Evolutionary conservation across 1,284 basidiomycete species (phyloP).

Genomic region (Microbotryum saponariae): DNA sequence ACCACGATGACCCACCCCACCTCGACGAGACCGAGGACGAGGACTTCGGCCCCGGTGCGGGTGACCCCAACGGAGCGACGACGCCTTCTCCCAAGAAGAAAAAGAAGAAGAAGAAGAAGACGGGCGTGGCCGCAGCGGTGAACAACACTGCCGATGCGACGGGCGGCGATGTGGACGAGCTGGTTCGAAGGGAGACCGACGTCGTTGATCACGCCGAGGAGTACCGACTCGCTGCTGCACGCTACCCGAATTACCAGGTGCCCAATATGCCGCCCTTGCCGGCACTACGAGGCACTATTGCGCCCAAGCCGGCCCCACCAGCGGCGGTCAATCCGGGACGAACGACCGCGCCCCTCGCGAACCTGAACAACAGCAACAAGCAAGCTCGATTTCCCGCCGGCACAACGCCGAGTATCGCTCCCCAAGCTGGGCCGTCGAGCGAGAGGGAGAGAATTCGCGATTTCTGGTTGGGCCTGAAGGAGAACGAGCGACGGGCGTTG

Average conservation of each 20-base stretch:
- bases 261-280: background rate
- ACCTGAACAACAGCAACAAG: background rate
- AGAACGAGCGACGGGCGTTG: slow-evolving; percentile 79
- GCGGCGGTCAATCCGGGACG: background rate
- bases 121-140: slow-evolving; percentile 35
- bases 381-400: background rate
- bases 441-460: slow-evolving; percentile 95
- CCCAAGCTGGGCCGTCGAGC: slow-evolving; percentile 53
- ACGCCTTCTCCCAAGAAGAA: slow-evolving; percentile 29
- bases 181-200: too few relatives aligned
- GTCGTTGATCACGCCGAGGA: background rate
- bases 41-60: background rate
- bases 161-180: too few relatives aligned
- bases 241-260: background rate
- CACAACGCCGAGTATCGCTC: slow-evolving; percentile 9
- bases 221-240: background rate
- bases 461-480: slow-evolving; percentile 86
- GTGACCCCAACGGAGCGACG: slow-evolving; percentile 10
- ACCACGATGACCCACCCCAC: background rate
- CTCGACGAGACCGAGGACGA: slow-evolving; percentile 15
- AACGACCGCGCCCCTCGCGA: background rate
- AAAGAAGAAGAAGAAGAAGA: slow-evolving; percentile 52
- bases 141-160: slow-evolving; percentile 39
- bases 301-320: too few relatives aligned
- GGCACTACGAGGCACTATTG: background rate